Conservation (phyloP, 371 early-diverging fungal species). For the Mortierella sp. region DNA sequence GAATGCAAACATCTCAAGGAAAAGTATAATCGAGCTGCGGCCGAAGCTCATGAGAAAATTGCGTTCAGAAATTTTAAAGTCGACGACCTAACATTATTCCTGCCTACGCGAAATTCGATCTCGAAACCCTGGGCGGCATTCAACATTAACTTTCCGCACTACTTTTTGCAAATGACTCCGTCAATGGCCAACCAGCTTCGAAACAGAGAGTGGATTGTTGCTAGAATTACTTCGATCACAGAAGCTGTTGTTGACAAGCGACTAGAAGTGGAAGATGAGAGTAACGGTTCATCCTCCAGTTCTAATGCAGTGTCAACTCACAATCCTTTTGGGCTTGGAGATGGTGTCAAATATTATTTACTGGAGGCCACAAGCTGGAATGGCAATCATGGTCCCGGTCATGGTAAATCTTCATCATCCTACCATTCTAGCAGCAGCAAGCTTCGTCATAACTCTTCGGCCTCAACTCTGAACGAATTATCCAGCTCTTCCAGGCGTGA, state of each 20-base stretch:
- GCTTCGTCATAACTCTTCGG: conserved; percentile 50
- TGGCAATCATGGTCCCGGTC: conserved; percentile 41
- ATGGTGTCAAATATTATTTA: conserved; percentile 70
- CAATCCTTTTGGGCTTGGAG: conserved; percentile 76
- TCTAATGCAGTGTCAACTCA: conserved; percentile 54
- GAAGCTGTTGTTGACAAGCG: conserved; percentile 62
- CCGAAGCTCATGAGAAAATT: conserved; percentile 67
- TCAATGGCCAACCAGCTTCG: conserved; percentile 58
- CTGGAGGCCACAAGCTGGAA: conserved; percentile 71
- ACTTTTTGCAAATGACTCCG: conserved; percentile 72
- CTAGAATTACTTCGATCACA: conserved; percentile 71
- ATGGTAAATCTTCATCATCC: conserved; percentile 44
- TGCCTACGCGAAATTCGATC: conserved; percentile 79
- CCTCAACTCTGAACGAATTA: conserved; percentile 28
- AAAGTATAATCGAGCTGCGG: conserved; percentile 61
- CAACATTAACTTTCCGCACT: conserved; percentile 82
- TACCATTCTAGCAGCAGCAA: conserved; percentile 38
- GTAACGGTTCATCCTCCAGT: conserved; percentile 15
- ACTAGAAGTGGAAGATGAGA: conserved; percentile 11
- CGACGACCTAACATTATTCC: conserved; percentile 79
- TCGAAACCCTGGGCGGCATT: conserved; percentile 88
- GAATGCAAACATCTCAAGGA: conserved; percentile 59
- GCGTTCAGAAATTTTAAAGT: conserved; percentile 78
- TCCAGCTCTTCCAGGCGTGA: conserved; percentile 38
- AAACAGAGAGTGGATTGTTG: conserved; percentile 79